phyloP scores from a whole-genome alignment of 1,284 basidiomycete genomes.

The Sporisorium sorghi region DNA sequence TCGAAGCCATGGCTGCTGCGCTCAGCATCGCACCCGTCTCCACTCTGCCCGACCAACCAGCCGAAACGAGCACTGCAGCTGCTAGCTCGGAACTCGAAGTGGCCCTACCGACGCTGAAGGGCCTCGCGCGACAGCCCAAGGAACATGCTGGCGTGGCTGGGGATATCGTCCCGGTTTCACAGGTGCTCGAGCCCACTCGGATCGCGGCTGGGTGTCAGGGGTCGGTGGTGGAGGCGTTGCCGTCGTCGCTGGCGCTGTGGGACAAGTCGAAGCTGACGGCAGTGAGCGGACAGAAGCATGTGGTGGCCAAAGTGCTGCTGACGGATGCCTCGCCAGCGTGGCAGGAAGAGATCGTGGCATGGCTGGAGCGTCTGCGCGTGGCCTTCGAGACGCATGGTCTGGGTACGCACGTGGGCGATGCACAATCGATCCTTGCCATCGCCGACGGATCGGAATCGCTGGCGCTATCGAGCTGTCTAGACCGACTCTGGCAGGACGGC shows the following conservation, averaged over 20 bases:
- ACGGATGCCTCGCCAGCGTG: slow-evolving; percentile 38
- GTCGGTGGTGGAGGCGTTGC: slow-evolving; percentile 43
- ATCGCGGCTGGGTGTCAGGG: slow-evolving; percentile 58
- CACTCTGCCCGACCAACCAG: neutral
- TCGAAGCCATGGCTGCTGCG: slow-evolving; percentile 31
- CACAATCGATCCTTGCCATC: slow-evolving; percentile 34
- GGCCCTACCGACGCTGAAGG: slow-evolving; percentile 17
- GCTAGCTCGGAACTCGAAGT: neutral
- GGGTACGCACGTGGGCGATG: slow-evolving; percentile 38
- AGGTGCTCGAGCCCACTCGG: slow-evolving; percentile 51
- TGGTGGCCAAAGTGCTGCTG: slow-evolving; percentile 54
- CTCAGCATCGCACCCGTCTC: slow-evolving; percentile 12
- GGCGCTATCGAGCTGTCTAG: slow-evolving; percentile 42
- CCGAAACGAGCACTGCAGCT: neutral
- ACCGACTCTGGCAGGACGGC: slow-evolving; percentile 29
- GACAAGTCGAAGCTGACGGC: slow-evolving; percentile 61
- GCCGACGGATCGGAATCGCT: slow-evolving; percentile 35
- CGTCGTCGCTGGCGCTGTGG: slow-evolving; percentile 59
- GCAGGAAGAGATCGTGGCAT: slow-evolving; percentile 47
- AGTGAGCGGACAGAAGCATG: slow-evolving; percentile 53
- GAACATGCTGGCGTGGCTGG: neutral
- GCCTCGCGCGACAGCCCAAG: slow-evolving; percentile 7
- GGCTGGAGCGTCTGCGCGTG: slow-evolving; percentile 44
- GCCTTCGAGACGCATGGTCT: slow-evolving; percentile 51
- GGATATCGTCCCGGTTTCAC: neutral